Conservation (phyloP, 768 basidiomycete genomes). For the Boletellus ananas region DNA sequence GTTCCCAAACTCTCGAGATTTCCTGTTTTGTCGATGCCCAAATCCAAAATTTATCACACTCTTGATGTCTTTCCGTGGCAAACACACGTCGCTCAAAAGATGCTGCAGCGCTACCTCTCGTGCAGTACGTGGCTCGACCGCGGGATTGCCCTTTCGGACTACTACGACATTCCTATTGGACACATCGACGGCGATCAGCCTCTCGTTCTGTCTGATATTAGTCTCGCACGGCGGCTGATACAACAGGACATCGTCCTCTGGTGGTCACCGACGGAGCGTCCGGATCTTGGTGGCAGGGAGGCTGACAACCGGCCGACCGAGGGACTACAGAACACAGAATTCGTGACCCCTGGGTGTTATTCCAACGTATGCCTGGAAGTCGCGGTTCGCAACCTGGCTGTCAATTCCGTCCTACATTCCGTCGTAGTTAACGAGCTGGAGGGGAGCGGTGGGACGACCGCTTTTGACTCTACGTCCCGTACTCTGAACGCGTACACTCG, state of each 20-base stretch:
- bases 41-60: conserved; percentile 66
- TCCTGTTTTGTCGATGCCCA: conserved; percentile 86
- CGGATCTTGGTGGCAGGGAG: conserved; percentile 92
- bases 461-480: conserved; percentile 89
- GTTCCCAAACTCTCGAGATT: conserved; percentile 74
- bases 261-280: conserved; percentile 90
- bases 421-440: conserved; percentile 96
- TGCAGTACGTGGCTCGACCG: conserved; percentile 79
- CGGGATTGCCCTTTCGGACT: conserved; percentile 74
- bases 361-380: conserved; percentile 91
- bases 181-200: conserved; percentile 91
- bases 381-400: conserved; percentile 85
- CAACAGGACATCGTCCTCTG: conserved; percentile 91
- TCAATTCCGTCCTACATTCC: conserved; percentile 92
- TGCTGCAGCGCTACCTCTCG: conserved; percentile 78
- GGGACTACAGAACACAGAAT: conserved; percentile 81
- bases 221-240: conserved; percentile 81
- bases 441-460: conserved; percentile 88
- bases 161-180: conserved; percentile 90
- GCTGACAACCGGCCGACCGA: conserved; percentile 75
- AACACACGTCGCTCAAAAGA: conserved; percentile 70
- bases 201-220: conserved; percentile 83
- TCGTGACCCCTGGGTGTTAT: conserved; percentile 81
- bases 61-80: conserved; percentile 91
- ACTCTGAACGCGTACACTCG: conserved; percentile 88